Evolutionary conservation across 306 rosid genomes (phyloP), one percentile per base, ranked within the genome.

Genomic region (Luffa aegyptiaca): DNA sequence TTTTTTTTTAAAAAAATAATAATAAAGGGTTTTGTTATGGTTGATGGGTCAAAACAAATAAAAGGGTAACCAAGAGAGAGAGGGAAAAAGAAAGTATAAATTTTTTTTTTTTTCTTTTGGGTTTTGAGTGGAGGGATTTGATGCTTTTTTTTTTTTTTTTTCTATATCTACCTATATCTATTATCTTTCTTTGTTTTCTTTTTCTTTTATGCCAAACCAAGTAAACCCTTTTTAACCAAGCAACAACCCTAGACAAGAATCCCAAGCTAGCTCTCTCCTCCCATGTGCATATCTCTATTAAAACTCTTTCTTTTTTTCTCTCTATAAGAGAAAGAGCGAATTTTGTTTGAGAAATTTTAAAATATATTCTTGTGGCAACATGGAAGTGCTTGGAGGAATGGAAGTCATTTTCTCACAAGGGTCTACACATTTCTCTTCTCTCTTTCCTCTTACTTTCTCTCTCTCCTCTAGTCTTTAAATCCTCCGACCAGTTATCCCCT

Each of bases 401-500:
- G 12, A 82, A 82, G 90, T 85, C 86, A 78, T 82, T 81, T 81
- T 85, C 79, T n/a, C 36, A 62, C 70, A 45, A 64, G 55, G 77
- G 82, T 77, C 68, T 76, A 78, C 82, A 88, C 86, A 85, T 84
- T 77, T 88, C 76, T 84, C 82, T 16, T 69, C 68, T 55, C 56
- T 78, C 10, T 9, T 8, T 37, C 12, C n/a, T 71, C 45, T 7
- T 13, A 39, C 1, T 80, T 3, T 58, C 71, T 59, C 79, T 59
- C 79, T 80, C 62, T 59, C 82, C 73, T 76, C 69, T 64, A 6
- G 86, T 78, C 84, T 87, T 77, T 87, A 89, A 76, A 91, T 88
- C 83, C 83, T 85, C 82, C 81, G 75, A 42, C 85, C 78, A 55
- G 36, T 69, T 80, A 8, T 39, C 82, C 59, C 76, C 79, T 75